Conservation (phyloP, 2,329 filamentous ascomycete species). For the Pezizomycotina sp. region DNA sequence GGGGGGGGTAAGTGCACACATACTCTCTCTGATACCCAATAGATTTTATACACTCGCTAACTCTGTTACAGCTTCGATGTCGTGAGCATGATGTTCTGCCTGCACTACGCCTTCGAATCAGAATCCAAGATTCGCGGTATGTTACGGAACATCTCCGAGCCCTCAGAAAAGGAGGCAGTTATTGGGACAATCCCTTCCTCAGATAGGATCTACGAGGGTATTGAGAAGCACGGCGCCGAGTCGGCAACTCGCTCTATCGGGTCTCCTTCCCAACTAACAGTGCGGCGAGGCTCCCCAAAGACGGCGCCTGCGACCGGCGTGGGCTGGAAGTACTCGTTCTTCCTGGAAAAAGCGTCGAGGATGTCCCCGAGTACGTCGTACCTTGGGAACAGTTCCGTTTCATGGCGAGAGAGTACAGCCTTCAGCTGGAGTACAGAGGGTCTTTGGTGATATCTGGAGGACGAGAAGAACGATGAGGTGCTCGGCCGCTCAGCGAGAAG, state of each 20-base stretch:
- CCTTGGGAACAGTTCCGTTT: conserved; percentile 96
- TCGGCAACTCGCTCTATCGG: conserved; percentile 88
- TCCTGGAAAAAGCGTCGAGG: conserved; percentile 86
- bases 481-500: conserved; percentile 73
- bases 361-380: conserved; percentile 92
- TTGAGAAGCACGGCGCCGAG: conserved; percentile 45
- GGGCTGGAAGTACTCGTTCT: conserved; percentile 98
- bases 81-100: conserved; percentile 97
- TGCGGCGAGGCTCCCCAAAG: conserved; percentile 50
- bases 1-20: conserved; percentile 18
- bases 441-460: conserved; percentile 78
- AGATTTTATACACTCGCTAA: too few relatives aligned
- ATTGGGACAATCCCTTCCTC: conserved; percentile 96
- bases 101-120: conserved; percentile 95
- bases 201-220: conserved; percentile 64
- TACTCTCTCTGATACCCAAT: background rate
- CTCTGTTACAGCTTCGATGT: conserved; percentile 65
- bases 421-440: conserved; percentile 84
- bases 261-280: conserved; percentile 57
- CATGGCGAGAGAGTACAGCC: conserved; percentile 86
- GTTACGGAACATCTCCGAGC: conserved; percentile 79
- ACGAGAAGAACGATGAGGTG: conserved; percentile 70
- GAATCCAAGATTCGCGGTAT: conserved; percentile 81
- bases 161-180: conserved; percentile 87
- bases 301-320: conserved; percentile 82